Conservation (phyloP, 1,284 basidiomycete genomes). For the Exsudoporus floridanus region DNA sequence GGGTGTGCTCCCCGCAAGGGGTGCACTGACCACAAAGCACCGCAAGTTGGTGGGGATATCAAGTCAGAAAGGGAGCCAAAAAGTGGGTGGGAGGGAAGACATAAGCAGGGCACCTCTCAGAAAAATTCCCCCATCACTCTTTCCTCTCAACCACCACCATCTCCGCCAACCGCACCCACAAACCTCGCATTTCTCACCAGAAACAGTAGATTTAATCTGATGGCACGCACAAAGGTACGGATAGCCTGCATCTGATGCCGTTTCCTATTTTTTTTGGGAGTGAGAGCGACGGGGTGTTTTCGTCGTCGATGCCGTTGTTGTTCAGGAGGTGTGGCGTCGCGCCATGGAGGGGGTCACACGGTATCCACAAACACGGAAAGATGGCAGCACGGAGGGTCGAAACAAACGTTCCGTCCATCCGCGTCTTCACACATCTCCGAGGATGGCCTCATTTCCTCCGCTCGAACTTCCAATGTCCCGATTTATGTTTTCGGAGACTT, state of each 20-base stretch:
- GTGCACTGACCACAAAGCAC: constrained; percentile 31
- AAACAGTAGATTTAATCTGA: constrained; percentile 10
- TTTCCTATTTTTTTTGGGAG: constrained; percentile 4
- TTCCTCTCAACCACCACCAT: constrained; percentile 25
- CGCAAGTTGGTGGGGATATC: constrained; percentile 9
- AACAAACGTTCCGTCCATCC: constrained; percentile 21
- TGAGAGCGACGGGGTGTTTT: not conserved
- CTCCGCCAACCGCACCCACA: not conserved
- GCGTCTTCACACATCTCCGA: constrained; percentile 11
- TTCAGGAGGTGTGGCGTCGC: constrained; percentile 2
- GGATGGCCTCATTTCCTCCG: constrained; percentile 12
- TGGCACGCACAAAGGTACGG: constrained; percentile 34
- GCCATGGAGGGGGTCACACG: constrained; percentile 9
- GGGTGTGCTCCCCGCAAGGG: not conserved
- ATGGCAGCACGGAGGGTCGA: constrained; percentile 26
- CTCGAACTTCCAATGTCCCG: constrained; percentile 23
- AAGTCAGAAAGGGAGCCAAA: constrained; percentile 17
- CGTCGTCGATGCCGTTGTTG: constrained; percentile 10
- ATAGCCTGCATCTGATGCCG: not conserved
- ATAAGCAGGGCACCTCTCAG: constrained; percentile 14
- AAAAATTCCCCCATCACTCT: constrained; percentile 11
- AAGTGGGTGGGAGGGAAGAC: constrained; percentile 4
- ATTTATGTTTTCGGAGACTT: constrained; percentile 34
- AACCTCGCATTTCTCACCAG: constrained; percentile 1
- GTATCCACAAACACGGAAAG: constrained; percentile 17